Base-by-base conservation (phyloP, 2,329 filamentous ascomycete species). In the Drechslera avenae region DNA sequence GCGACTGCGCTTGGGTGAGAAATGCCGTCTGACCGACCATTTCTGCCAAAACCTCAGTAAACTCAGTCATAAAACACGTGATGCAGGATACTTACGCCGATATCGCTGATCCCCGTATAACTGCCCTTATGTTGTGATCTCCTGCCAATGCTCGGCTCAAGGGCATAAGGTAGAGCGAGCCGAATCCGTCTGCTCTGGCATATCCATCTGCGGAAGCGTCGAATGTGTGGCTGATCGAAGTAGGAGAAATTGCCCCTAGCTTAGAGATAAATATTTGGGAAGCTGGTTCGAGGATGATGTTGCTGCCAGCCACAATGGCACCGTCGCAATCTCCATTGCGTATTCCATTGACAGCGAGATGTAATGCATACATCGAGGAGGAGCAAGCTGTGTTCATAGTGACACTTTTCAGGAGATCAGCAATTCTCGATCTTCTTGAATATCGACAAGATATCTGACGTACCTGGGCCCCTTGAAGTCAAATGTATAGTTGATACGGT, bases 401-500 rank as follows among this genome's bases (percentile, higher is more conserved):
- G 3, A 67, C 16, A 52, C 63, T 67, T 39, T 13, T 19, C 21
- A 39, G 37, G 4, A 8, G 13, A 14, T 16, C 9, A 30, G 21
- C n/a, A 5, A 13, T 39, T 18, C 21, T 21, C 35, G 19, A 21
- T 21, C 19, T 21, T 21, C 7, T 21, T 7, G 19, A 7, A 21
- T 21, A 21, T 21, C 19, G 7, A 21, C 4, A 21, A 4, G 19
- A 4, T 21, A 12, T 32, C 30, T 32, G 10, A 14, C 21, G 28
- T 19, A 33, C 16, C 10, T 32, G 34, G 68, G 62, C 0, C 68
- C 68, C 7, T 46, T 39, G 3, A 71, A 52, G 35, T 71, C 63
- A 50, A 72, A 68, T 7, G 67, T 19, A 31, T 70, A 60, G 14
- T 52, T 62, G 13, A 72, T 50, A 1, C 68, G 62, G 43, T 71